Conservation (phyloP, 805 yeast genomes). For the Pichia heedii region DNA sequence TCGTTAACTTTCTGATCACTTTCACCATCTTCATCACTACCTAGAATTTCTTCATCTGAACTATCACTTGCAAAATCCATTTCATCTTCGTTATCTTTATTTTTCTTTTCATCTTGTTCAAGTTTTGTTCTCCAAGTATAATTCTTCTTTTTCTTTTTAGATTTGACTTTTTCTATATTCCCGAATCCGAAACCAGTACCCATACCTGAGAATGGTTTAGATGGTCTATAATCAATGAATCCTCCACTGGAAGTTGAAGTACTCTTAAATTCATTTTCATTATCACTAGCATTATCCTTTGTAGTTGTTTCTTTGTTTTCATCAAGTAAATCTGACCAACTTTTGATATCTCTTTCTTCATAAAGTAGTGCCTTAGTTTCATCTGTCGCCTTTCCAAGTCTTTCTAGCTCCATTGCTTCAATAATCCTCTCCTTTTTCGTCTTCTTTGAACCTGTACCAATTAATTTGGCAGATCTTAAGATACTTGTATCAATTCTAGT, state of each 20-base stretch:
- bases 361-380: constrained; percentile 53
- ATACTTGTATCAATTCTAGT: constrained; percentile 63
- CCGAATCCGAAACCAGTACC: constrained; percentile 67
- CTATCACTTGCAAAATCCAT: constrained; percentile 41
- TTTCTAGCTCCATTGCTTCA: constrained; percentile 69
- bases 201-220: constrained; percentile 35
- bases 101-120: constrained; percentile 38
- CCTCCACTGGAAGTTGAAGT: constrained; percentile 28
- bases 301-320: constrained; percentile 20
- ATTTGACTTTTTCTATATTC: constrained; percentile 33
- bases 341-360: constrained; percentile 56
- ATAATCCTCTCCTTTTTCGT: constrained; percentile 60
- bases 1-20: constrained; percentile 7
- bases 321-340: constrained; percentile 40
- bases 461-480: constrained; percentile 61
- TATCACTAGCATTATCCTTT: constrained; percentile 3
- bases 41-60: constrained; percentile 22
- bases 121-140: constrained; percentile 69
- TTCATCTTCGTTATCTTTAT: constrained; percentile 44
- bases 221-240: constrained; percentile 67
- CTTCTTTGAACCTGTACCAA: constrained; percentile 58
- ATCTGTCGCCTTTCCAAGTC: constrained; percentile 61
- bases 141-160: constrained; percentile 40
- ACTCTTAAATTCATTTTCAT: constrained; percentile 22
- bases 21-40: constrained; percentile 14